Base-by-base conservation (phyloP, 805 yeast species). In the Hanseniaspora vineae region DNA sequence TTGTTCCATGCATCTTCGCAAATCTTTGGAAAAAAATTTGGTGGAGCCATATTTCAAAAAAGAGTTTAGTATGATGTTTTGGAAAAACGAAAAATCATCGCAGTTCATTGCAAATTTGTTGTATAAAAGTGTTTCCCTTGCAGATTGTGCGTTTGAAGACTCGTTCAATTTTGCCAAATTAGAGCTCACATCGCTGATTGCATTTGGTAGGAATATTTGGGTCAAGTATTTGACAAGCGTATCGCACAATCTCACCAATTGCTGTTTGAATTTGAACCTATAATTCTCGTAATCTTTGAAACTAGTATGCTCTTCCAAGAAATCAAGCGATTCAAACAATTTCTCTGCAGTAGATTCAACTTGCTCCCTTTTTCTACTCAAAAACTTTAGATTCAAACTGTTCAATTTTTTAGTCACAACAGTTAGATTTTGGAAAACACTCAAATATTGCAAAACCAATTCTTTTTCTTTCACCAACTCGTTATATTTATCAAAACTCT, bases 231-330 rank as follows among this genome's bases (percentile, higher is more conserved):
- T 84, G 52, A 81, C 74, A 14, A 87, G 76, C 50, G 90, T 67
- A 0, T 92, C 78, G 44, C 87, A 70, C 1, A 94, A 81, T 50
- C 96, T 73, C 1, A 89, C 79, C 73, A 87, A 71, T 57, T 96
- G 85, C 55, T 85, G 94, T 51, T 84, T 77, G 65, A 85, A 86
- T 50, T 89, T 74, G 52, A 79, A 76, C 44, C 72, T 73, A 59
- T 84, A 87, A 1, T 77, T 58, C 29, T 80, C 90, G 11, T 76
- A 68, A 47, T 88, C 95, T 57, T 76, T 79, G 57, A 83, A 82
- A 49, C 79, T 79, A 6, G 69, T 62, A 46, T 80, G 75, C 2
- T 66, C 64, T 9, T 71, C 68, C 5, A 80, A 70, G 59, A 85
- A 89, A 2, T 57, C 64, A 37, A 89, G 63, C 35, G 94, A 85